Base-by-base conservation (phyloP, 2,329 filamentous ascomycete species). In the Pezicula carpinea region DNA sequence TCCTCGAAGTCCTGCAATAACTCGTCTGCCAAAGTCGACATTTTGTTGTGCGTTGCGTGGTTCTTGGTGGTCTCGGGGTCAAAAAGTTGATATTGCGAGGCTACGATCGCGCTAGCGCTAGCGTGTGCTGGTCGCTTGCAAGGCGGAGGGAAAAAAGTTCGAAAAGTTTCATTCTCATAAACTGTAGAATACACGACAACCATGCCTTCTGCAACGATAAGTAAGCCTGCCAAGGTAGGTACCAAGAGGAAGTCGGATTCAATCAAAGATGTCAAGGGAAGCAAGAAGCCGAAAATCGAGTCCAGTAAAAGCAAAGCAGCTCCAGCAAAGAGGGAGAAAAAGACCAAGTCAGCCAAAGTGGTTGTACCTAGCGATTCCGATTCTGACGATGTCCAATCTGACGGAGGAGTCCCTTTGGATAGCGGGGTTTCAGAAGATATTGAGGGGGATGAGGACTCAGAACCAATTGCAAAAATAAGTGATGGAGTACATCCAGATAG, bases 11-110 rank as follows among this genome's bases (percentile, higher is more conserved):
- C 89, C 62, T 93, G 88, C 58, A 97, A 76, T 10, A 99, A 79
- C 66, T 97, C 92, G 62, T 97, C 91, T 53, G 89, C 92, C 53
- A 95, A 78, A 38, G 89, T 95, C 65, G 92, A 89, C 90, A 96
- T 95, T 23, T 57, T 62, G 52, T 34, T 21, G 22, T 44, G 42
- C 35, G 36, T 32, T 29, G 26, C 10, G 26, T 29, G 5, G 26
- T 29, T 8, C 8, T 29, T 29, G 26, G 26, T 29, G 7, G 5
- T 29, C 26, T 29, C 13, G 26, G 26, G 26, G 26, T 29, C 13
- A 8, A 29, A n/a, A 29, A 11, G 26, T 11, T 29, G 26, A 29
- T n/a, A 29, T 11, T 29, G 26, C 26, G 8, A 5, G 5, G 22
- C 22, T 23, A n/a, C n/a, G n/a, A n/a, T n/a, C n/a, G n/a, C n/a